Evolutionary conservation across 2,329 filamentous ascomycete species (phyloP).

Genomic region (Aplosporella prunicola): DNA sequence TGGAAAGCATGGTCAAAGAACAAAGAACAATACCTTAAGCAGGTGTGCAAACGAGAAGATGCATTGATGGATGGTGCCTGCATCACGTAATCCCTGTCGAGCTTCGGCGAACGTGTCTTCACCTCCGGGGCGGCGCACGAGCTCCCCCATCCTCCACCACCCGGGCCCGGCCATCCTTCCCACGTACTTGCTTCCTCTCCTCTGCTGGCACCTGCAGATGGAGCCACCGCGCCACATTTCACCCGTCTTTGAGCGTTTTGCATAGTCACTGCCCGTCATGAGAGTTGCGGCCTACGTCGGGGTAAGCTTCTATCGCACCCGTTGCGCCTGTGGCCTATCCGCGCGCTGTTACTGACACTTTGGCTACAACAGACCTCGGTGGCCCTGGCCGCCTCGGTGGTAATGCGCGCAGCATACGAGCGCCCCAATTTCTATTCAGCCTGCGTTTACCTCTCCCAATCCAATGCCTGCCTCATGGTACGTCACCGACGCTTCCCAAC

Average conservation of each 20-base stretch:
- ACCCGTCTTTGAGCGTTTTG: conserved; percentile 3
- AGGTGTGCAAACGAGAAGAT: no score
- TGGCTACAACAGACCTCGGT: conserved; percentile 47
- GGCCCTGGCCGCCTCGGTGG: conserved; percentile 71
- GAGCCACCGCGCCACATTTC: conserved; percentile 3
- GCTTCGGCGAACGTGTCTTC: conserved; percentile 11
- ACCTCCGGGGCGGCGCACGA: conserved; percentile 4
- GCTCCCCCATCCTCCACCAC: conserved; percentile 4
- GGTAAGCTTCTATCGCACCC: conserved; percentile 12
- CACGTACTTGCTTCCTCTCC: neutral
- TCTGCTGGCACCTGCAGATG: conserved; percentile 6
- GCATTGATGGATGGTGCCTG: no score
- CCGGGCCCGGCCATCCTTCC: neutral
- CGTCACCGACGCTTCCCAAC: conserved; percentile 20
- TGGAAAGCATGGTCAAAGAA: no score
- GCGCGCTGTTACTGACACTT: conserved; percentile 1
- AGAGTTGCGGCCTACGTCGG: conserved; percentile 11
- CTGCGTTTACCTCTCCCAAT: conserved; percentile 92
- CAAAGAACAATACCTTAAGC: no score
- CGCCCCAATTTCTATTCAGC: conserved; percentile 97
- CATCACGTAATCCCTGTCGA: no score
- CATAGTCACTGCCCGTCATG: conserved; percentile 10
- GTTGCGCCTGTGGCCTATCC: neutral
- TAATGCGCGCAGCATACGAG: conserved; percentile 87
- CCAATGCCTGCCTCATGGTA: conserved; percentile 89